A percentile compares a stretch with the other conserved stretches of the same genome.
Conservation (phyloP, 345 rosid genomes). For the Clausena lansium region DNA sequence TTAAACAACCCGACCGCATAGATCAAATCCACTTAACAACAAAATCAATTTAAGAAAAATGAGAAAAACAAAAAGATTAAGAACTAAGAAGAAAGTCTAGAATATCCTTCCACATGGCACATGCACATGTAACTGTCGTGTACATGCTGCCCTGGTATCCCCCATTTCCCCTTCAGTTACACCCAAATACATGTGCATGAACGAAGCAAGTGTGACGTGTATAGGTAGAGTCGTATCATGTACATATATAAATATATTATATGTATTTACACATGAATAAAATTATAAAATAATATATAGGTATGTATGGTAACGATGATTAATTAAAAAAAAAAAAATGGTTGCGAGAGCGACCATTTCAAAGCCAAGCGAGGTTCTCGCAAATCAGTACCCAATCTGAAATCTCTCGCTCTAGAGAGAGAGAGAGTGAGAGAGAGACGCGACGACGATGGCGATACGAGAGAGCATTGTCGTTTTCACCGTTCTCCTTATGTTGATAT, state of each 20-base stretch:
- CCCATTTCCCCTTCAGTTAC: neutral
- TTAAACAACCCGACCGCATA: neutral
- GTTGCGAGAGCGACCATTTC: conserved; percentile 54
- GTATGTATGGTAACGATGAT: neutral
- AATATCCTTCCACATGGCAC: neutral
- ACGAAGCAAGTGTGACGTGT: conserved; percentile 4
- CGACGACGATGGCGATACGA: conserved; percentile 56
- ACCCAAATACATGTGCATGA: neutral
- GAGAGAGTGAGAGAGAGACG: conserved; percentile 24
- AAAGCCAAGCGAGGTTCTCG: conserved; percentile 67
- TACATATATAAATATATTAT: too few relatives aligned
- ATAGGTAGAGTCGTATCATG: neutral
- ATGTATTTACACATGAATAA: neutral
- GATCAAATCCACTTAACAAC: neutral
- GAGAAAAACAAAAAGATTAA: too few relatives aligned
- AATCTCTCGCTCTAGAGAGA: conserved; percentile 28
- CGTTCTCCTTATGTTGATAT: conserved; percentile 57
- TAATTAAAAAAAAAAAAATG: neutral
- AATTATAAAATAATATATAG: neutral
- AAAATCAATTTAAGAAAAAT: too few relatives aligned
- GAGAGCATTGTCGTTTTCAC: conserved; percentile 43
- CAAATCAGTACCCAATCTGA: conserved; percentile 41
- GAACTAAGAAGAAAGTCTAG: neutral
- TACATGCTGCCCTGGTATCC: neutral
- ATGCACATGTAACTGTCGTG: neutral